Percentiles rank a stretch among this genome's conserved stretches.
Evolutionary conservation across 2,329 filamentous ascomycete species (phyloP).

Genomic region (Zymoseptoria passerinii): DNA sequence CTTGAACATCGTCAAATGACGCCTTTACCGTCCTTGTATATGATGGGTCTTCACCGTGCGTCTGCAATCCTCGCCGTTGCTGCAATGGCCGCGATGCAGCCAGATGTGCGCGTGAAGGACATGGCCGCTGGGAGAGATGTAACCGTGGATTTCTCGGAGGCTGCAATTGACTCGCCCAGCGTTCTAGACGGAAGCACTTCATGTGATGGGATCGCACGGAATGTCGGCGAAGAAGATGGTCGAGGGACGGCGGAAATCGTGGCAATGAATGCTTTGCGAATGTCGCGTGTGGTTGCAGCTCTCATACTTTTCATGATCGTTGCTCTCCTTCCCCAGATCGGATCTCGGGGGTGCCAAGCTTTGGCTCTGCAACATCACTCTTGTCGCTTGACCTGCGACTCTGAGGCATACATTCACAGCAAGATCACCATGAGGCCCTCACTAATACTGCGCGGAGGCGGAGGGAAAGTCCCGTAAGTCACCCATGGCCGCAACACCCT

Average conservation of each 20-base stretch:
- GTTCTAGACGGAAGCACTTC: constrained; percentile 46
- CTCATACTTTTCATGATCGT: background rate
- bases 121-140: constrained; percentile 14
- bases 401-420: constrained; percentile 3
- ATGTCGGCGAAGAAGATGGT: background rate
- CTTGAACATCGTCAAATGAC: constrained; percentile 15
- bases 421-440: constrained; percentile 24
- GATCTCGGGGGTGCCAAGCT: background rate
- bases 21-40: constrained; percentile 5
- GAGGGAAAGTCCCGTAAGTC: constrained; percentile 66
- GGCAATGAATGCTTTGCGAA: background rate
- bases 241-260: background rate
- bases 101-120: constrained; percentile 18
- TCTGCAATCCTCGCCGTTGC: constrained; percentile 11
- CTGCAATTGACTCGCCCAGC: constrained; percentile 54
- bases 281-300: background rate
- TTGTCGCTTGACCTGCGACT: background rate
- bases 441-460: constrained; percentile 53
- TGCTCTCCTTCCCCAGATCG: constrained; percentile 1
- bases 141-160: constrained; percentile 41
- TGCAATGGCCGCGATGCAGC: constrained; percentile 3
- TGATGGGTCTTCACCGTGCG: constrained; percentile 19
- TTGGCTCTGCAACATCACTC: constrained; percentile 9
- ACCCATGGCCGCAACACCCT: background rate
- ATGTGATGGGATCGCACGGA: constrained; percentile 16